Evolutionary conservation across 257 asterid genomes (phyloP), one percentile per base, ranked within the genome.

Genomic region (Agastache rugosa): DNA sequence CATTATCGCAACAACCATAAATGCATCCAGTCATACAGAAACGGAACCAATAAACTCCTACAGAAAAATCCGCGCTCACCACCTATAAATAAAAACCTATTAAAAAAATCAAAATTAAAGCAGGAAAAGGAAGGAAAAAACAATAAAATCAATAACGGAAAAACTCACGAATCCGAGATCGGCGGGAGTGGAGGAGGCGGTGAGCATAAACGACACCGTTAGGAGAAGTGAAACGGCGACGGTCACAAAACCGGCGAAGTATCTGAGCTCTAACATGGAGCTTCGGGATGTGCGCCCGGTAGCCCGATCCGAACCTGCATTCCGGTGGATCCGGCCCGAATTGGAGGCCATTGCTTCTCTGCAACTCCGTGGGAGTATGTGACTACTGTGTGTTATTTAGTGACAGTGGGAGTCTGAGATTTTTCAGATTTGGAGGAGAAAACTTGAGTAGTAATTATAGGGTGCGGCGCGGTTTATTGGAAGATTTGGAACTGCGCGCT

Each of bases 121-220:
- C 60, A 3, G 16, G 1, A 20, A 20, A 41, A 50, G 4, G 15
- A 1, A 47, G 6, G 4, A 8, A 11, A 10, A 74, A 45, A 27
- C 8, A 62, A 17, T 7, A 51, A 65, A 55, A 74, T 39, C 10
- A 71, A 20, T 19, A 61, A 60, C n/a, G n/a, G 0, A 42, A 54
- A 70, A 53, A 80, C 88, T 75, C 62, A 89, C 92, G 61, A 51
- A 53, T 70, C 63, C 39, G 72, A 78, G 87, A 82, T 85, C 91
- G 73, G 86, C 76, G 6, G 84, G 80, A 59, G 48, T 54, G 39
- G 90, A 80, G 27, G 87, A 54, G 64, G 75, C 34, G 29, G 87
- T 42, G 74, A 77, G 75, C 74, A 82, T 76, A 56, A 83, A 67
- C 11, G 92, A 80, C 61, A 73, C 63, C 9, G 79, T 3, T 63